phyloP scores from a whole-genome alignment of 2,329 filamentous ascomycete genomes.

The Penicillium aurantiogriseum region DNA sequence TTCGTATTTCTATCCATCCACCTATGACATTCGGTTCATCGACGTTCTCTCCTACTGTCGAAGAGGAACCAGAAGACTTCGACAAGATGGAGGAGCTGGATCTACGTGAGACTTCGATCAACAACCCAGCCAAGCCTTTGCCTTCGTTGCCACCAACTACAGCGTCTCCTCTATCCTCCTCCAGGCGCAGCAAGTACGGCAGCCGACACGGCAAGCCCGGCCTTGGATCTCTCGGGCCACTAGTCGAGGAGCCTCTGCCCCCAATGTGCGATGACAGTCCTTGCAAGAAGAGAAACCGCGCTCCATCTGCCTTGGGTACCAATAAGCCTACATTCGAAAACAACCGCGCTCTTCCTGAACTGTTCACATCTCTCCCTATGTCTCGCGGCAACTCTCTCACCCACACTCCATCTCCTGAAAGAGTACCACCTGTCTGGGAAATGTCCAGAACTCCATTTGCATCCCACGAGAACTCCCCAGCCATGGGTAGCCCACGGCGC shows the following conservation, averaged over 20 bases:
- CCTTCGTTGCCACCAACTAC: constrained; percentile 11
- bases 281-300: constrained; percentile 27
- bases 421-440: constrained; percentile 27
- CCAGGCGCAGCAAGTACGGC: constrained; percentile 17
- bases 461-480: constrained; percentile 24
- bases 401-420: constrained; percentile 34
- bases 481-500: constrained; percentile 32
- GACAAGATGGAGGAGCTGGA: constrained; percentile 35
- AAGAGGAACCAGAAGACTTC: constrained; percentile 36
- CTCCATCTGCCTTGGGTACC: constrained; percentile 13
- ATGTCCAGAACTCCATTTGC: constrained; percentile 24
- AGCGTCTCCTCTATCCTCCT: constrained; percentile 13
- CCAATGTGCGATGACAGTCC: constrained; percentile 18
- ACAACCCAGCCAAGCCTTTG: constrained; percentile 14
- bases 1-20: constrained; percentile 42
- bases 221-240: constrained; percentile 19
- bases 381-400: constrained; percentile 19
- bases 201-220: constrained; percentile 23
- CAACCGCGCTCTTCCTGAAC: constrained; percentile 24
- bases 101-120: constrained; percentile 24
- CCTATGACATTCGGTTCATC: constrained; percentile 36
- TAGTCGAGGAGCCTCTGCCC: constrained; percentile 22
- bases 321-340: constrained; percentile 20
- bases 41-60: constrained; percentile 35
- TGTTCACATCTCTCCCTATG: constrained; percentile 27